These are phyloP conservation scores for Aspergillus uvarum DNA, from an alignment of 2,329 filamentous ascomycete genomes.

Conservation along the genomic window DNA sequence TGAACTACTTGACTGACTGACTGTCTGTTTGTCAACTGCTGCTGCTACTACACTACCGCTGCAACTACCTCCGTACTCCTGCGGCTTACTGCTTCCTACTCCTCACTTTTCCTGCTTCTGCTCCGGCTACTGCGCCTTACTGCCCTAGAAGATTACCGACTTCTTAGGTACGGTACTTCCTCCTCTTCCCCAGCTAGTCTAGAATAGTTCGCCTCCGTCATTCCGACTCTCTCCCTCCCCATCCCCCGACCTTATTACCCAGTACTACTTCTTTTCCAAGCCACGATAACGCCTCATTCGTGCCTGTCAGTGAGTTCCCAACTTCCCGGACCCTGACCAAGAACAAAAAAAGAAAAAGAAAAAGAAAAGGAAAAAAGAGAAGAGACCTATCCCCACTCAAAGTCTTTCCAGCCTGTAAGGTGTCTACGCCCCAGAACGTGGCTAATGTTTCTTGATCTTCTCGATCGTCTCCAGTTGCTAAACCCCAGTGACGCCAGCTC, in stretches of 20 bases:
- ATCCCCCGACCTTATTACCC: background rate
- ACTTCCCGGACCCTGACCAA: background rate
- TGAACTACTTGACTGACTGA: background rate
- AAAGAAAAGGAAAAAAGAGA: background rate
- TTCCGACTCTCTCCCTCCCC: no score
- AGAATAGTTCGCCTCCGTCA: background rate
- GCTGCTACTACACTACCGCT: background rate
- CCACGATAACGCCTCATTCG: conserved; percentile 8
- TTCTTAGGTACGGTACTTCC: background rate
- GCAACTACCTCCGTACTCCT: background rate
- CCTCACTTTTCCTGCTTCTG: background rate
- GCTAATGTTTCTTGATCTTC: conserved; percentile 18
- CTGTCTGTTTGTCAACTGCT: background rate
- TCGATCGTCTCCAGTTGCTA: conserved; percentile 14
- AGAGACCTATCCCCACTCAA: conserved; percentile 5
- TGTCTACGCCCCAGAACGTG: conserved; percentile 30
- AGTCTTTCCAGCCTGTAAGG: conserved; percentile 32
- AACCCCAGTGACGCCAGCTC: conserved; percentile 29
- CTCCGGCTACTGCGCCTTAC: background rate
- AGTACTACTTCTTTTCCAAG: conserved; percentile 4
- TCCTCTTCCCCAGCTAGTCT: background rate
- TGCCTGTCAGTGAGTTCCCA: background rate
- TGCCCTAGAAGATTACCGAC: background rate
- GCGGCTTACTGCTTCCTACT: background rate
- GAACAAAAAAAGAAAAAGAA: background rate